These are phyloP conservation scores for Phytophthora nicotianae DNA, from an alignment of 352 stramenopile species.

Conservation along the genomic window DNA sequence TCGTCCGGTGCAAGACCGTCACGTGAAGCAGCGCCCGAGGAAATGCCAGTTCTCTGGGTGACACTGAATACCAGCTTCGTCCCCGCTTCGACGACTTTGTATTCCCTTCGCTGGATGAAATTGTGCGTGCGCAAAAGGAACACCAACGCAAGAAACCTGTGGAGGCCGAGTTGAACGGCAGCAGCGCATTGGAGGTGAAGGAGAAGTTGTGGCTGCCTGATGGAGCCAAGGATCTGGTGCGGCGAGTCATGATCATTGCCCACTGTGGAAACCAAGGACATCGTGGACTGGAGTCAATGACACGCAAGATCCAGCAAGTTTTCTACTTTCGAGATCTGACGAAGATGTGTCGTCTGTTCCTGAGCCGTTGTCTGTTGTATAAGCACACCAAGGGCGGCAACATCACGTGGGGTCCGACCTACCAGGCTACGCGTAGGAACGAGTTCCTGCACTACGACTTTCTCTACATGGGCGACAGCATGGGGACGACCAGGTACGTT, in stretches of 20 bases:
- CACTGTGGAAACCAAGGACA: background rate
- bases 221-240: background rate
- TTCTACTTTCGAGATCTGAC: background rate
- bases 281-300: background rate
- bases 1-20: background rate
- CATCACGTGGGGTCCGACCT: slow-evolving; percentile 1
- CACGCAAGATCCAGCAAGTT: background rate
- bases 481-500: background rate
- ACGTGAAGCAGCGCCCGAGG: background rate
- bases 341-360: background rate
- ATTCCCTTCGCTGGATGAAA: background rate
- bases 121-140: background rate
- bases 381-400: slow-evolving; percentile 1
- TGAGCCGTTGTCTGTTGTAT: background rate
- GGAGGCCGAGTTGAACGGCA: background rate
- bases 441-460: slow-evolving; percentile 5
- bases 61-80: background rate
- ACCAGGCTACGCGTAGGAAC: background rate
- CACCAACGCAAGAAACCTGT: background rate
- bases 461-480: slow-evolving; percentile 5
- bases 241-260: background rate
- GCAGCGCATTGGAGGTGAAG: background rate
- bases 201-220: background rate
- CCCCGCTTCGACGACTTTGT: background rate
- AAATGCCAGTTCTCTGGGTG: background rate